phyloP scores from a whole-genome alignment of 257 asterid species.

The Eustoma russellianum region DNA sequence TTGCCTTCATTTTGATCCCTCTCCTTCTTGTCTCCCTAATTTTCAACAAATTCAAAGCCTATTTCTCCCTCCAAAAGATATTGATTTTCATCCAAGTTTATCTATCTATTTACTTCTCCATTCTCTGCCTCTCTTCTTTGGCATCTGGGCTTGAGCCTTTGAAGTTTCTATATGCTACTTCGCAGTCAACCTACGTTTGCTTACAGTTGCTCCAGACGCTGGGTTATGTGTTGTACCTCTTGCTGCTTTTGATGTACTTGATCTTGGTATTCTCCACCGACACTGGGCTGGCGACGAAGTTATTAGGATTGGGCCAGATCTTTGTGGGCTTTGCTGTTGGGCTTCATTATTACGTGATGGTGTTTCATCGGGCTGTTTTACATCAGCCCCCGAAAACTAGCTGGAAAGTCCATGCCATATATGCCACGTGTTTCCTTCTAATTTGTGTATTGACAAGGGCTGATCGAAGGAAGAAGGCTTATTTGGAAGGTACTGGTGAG shows the following conservation, averaged over 20 bases:
- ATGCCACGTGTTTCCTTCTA: conserved; percentile 73
- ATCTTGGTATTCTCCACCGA: conserved; percentile 69
- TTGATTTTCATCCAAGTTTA: conserved; percentile 78
- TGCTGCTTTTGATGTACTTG: conserved; percentile 78
- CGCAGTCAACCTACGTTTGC: conserved; percentile 77
- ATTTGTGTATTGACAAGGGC: conserved; percentile 52
- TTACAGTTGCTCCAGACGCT: conserved; percentile 70
- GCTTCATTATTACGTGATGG: conserved; percentile 79
- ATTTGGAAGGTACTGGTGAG: conserved; percentile 57
- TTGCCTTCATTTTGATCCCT: conserved; percentile 68
- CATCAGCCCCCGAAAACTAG: conserved; percentile 76
- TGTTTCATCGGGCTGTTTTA: conserved; percentile 72
- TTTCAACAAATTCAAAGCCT: conserved; percentile 62
- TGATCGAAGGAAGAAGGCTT: conserved; percentile 77
- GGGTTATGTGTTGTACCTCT: conserved; percentile 65
- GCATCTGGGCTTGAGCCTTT: conserved; percentile 81
- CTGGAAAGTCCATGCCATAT: conserved; percentile 68
- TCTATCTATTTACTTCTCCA: conserved; percentile 73
- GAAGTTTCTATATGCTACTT: conserved; percentile 69
- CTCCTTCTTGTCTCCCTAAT: conserved; percentile 65
- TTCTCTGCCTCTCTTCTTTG: conserved; percentile 56
- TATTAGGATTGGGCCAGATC: conserved; percentile 68
- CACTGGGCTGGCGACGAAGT: conserved; percentile 43
- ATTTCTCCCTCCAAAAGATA: conserved; percentile 71
- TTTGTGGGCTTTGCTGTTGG: conserved; percentile 92